These are phyloP conservation scores for Aspergillus olivimuriae DNA, from an alignment of 495 filamentous ascomycete genomes.

Conservation along the genomic window DNA sequence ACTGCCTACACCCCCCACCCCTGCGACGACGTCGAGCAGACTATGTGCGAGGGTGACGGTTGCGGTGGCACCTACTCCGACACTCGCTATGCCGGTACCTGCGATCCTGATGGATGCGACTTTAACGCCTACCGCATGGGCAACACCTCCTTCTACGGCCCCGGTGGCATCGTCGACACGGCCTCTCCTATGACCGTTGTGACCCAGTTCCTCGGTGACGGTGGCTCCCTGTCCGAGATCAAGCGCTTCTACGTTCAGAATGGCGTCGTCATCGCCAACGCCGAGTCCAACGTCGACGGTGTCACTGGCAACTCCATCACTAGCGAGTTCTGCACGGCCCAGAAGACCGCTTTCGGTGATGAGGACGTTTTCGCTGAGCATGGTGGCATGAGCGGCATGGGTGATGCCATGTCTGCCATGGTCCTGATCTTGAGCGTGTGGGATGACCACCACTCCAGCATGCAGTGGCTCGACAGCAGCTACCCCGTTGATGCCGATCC, in stretches of 20 bases:
- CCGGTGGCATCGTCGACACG: constrained; percentile 54
- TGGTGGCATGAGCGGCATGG: constrained; percentile 54
- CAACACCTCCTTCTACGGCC: constrained; percentile 55
- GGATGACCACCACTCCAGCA: constrained; percentile 71
- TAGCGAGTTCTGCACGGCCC: constrained; percentile 48
- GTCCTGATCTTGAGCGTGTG: constrained; percentile 75
- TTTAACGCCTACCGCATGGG: constrained; percentile 68
- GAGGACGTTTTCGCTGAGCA: constrained; percentile 45
- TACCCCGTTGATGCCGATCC: constrained; percentile 55
- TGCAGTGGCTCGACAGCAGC: constrained; percentile 79
- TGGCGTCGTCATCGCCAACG: constrained; percentile 54
- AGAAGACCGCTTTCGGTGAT: constrained; percentile 54
- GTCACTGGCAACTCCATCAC: constrained; percentile 52
- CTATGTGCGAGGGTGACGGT: constrained; percentile 48
- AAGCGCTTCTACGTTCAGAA: constrained; percentile 65
- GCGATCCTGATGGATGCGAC: constrained; percentile 70
- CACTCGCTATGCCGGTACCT: constrained; percentile 43
- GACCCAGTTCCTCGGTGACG: constrained; percentile 57
- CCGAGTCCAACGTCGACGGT: constrained; percentile 43
- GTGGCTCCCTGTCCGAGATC: constrained; percentile 52
- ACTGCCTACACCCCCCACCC: constrained; percentile 56
- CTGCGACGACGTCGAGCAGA: constrained; percentile 46
- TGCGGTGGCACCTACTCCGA: constrained; percentile 44
- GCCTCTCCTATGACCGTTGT: constrained; percentile 55
- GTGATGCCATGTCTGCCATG: constrained; percentile 51